Base-by-base conservation (phyloP, 768 basidiomycete genomes). In the Cyclocybe cylindracea region DNA sequence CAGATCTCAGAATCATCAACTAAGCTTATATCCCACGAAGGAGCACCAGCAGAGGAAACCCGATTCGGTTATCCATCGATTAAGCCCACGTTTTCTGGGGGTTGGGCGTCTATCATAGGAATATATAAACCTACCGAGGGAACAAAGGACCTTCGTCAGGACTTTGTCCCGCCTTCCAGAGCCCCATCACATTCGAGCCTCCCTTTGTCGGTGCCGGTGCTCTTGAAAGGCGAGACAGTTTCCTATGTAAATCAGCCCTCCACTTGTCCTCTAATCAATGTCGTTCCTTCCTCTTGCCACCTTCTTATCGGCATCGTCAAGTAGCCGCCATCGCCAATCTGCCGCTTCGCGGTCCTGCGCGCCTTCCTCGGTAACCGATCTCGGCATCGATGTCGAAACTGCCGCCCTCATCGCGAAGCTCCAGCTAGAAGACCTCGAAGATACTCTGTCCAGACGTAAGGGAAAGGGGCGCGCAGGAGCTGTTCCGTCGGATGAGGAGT, bases 371-470 rank as follows among this genome's bases (percentile, higher is more conserved):
- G 24, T 24, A 24, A 2, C 5, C 24, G 24, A 24, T 24, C 24
- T 24, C 24, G 56, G 50, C 9, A 29, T 53, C 13, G 77, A 79
- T 55, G 16, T 61, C 11, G 71, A 65, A 11, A 66, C 68, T 38
- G 61, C 66, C 34, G 56, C 69, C 18, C 65, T 78, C 32, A 62
- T 71, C 35, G 64, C 67, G 2, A 63, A 71, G 44, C 65, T 76
- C 47, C 44, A 54, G 10, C 66, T 78, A 35, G 58, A 67, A 14
- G 75, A 76, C 51, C 65, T 78, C 16, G 68, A 64, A 16, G 63
- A 64, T 10, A 48, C 70, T 16, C 56, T 62, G 8, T 37, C 56
- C 33, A 39, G 53, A 0, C 56, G 61, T 7, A 77, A 77, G 48
- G 71, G 71, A 24, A 71, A 73, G 50, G 46, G 52, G 4, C 61